Conservation (phyloP, 257 asterid species). For the Petunia axillaris region DNA sequence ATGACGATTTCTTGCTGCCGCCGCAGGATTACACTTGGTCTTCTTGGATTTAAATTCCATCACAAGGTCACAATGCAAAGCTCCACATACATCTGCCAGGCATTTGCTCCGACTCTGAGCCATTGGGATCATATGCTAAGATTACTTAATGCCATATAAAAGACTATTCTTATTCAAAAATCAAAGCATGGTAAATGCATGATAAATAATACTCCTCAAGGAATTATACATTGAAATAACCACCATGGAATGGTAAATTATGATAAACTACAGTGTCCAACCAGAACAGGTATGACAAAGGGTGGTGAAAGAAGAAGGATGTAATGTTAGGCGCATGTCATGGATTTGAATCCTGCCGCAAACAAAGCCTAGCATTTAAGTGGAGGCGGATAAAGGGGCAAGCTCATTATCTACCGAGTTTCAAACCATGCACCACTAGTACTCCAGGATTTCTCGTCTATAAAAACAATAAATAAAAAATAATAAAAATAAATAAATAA, state of each 20-base stretch:
- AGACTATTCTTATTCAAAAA: slow-evolving; percentile 21
- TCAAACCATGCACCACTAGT: no score
- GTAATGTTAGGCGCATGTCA: no score
- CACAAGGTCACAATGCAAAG: slow-evolving; percentile 83
- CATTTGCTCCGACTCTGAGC: slow-evolving; percentile 78
- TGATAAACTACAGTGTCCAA: slow-evolving; percentile 12
- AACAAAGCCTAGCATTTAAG: no score
- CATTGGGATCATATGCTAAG: slow-evolving; percentile 28
- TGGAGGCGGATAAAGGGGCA: no score
- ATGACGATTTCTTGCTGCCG: slow-evolving; percentile 79
- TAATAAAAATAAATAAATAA: no score
- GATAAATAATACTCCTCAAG: slow-evolving; percentile 4
- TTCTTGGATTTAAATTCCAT: slow-evolving; percentile 56
- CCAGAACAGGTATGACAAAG: neutral
- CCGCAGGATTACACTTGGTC: slow-evolving; percentile 91
- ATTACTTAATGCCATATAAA: slow-evolving; percentile 18
- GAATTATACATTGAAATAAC: neutral
- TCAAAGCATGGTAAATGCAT: neutral
- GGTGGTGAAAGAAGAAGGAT: neutral
- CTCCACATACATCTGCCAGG: slow-evolving; percentile 93
- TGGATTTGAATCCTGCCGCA: no score
- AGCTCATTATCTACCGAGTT: no score
- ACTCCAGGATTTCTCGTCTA: no score
- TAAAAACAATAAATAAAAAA: no score
- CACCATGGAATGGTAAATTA: neutral